Conservation (phyloP, 164 flowering plant species). For the grape (Vitis vinifera) region DNA sequence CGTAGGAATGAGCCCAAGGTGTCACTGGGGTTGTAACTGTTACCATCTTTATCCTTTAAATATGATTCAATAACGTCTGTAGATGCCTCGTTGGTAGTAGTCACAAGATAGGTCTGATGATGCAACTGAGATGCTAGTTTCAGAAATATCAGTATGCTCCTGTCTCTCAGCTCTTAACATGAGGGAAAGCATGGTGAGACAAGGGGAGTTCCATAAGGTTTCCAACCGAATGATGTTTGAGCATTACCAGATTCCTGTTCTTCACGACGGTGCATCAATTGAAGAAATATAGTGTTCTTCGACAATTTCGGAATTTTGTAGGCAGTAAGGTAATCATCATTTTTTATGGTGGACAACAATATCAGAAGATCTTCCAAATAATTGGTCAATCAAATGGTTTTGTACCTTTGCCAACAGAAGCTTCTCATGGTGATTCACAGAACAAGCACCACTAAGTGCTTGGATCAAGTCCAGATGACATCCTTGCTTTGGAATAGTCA, state of each 20-base stretch:
- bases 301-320: conserved; percentile 66
- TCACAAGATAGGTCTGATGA: too few species aligned
- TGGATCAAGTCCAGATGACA: conserved; percentile 66
- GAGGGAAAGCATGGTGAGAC: conserved; percentile 61
- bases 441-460: too few species aligned
- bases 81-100: too few species aligned
- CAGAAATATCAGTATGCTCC: conserved; percentile 23
- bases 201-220: too few species aligned
- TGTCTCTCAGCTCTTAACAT: conserved; percentile 37
- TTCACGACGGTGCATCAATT: conserved; percentile 71
- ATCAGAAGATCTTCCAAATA: conserved; percentile 75
- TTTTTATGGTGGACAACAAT: conserved; percentile 76
- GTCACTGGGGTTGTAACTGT: too few species aligned
- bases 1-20: too few species aligned
- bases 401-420: not conserved
- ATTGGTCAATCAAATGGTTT: conserved; percentile 67
- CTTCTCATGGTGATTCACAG: too few species aligned
- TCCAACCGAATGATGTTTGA: conserved; percentile 17
- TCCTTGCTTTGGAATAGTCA: conserved; percentile 86
- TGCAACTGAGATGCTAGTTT: conserved; percentile 23
- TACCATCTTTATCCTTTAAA: too few species aligned
- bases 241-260: conserved; percentile 50
- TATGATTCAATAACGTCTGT: too few species aligned
- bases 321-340: conserved; percentile 86
- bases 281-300: conserved; percentile 61